phyloP scores from a whole-genome alignment of 768 basidiomycete species.

The Leccinum pellstonianum region DNA sequence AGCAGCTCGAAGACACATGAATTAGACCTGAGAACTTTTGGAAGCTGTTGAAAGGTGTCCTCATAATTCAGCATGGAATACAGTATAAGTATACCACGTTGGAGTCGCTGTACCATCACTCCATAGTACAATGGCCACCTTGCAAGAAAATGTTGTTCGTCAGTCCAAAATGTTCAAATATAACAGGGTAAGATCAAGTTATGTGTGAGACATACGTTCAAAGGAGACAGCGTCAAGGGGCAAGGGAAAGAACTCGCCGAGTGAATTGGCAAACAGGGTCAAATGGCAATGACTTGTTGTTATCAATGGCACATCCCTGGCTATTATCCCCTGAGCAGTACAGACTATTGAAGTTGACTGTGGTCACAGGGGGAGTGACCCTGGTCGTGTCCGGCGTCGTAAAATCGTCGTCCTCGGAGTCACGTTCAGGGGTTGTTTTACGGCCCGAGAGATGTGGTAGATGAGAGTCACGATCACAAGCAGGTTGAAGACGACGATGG shows the following conservation, averaged over 20 bases:
- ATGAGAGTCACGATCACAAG: constrained; percentile 18
- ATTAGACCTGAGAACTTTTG: constrained; percentile 94
- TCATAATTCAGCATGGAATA: constrained; percentile 6
- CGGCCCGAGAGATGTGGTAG: constrained; percentile 11
- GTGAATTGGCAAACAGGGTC: not conserved
- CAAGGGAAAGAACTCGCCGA: not conserved
- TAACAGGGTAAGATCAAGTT: not conserved
- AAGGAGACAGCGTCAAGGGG: not conserved
- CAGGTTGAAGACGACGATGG: constrained; percentile 20
- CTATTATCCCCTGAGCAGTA: not conserved
- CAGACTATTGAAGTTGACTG: constrained; percentile 4
- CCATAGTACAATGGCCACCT: not conserved
- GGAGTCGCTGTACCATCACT: not conserved
- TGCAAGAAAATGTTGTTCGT: not conserved
- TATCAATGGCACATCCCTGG: not conserved
- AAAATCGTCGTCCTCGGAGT: not conserved
- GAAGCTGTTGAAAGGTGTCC: constrained; percentile 85
- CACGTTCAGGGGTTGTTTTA: not conserved
- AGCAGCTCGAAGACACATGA: constrained; percentile 96
- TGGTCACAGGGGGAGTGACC: constrained; percentile 13
- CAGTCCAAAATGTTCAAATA: not conserved
- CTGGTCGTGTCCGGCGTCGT: not conserved
- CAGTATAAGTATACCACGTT: not conserved
- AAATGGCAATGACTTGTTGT: not conserved
- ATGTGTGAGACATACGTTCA: not conserved